Evolutionary conservation across 352 stramenopile species (phyloP), one percentile per base, ranked within the genome.

Genomic region (Thalassiosira livingstoniorum): DNA sequence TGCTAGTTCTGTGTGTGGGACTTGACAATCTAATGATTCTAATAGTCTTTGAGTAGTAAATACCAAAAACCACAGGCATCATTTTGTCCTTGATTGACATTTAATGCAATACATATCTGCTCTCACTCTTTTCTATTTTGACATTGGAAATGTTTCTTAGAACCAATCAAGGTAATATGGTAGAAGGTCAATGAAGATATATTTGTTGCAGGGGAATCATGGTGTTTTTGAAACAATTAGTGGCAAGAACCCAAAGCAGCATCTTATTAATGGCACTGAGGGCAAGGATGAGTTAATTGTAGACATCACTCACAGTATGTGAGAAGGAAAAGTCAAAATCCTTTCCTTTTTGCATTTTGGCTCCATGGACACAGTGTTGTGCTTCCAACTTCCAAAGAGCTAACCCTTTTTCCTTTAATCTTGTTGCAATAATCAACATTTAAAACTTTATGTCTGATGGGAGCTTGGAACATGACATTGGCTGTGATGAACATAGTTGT

Each of bases 281-380:
- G 4, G 58, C 58, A 43, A 67, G 43, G 10, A 42, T 54, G 11
- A 68, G 10, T 68, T 29, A 29, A 35, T 57, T 21, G 7, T 4
- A 4, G 4, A n/a, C 54, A 15, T 15, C 58, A 23, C 65, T 27
- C 5, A 57, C n/a, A 5, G 65, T 64, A n/a, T 45, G 53, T 13
- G 68, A 77, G n/a, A n/a, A 77, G 35, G 31, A 67, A 27, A 53
- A 66, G 29, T 68, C 35, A 68, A 57, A 78, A 42, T 78, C 57
- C 23, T 63, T 63, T 13, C 39, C 58, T 63, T 78, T 2, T 34
- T 71, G 13, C 42, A 71, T 55, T 25, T 39, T 58, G 70, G 57
- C 71, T 5, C 70, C 70, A 63, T 78, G 43, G 3, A 42, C 71
- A 65, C 60, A 79, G 18, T 65, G 27, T 7, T 45, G 60, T 3